Base-by-base conservation (phyloP, 495 filamentous ascomycete genomes). In the Hypoxylon rickii region DNA sequence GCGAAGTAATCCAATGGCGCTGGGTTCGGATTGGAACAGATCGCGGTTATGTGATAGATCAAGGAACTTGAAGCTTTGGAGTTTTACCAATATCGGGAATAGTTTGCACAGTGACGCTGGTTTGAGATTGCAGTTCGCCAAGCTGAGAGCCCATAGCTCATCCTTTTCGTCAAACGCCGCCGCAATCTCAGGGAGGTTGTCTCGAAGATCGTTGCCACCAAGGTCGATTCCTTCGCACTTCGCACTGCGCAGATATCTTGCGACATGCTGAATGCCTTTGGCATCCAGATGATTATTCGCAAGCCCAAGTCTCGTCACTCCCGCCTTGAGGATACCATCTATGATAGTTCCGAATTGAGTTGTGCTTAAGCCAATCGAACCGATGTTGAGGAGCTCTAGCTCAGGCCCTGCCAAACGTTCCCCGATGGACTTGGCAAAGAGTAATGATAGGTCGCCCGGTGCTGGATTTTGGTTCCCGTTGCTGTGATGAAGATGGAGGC, bases 201-300 rank as follows among this genome's bases (percentile, higher is more conserved):
- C 83, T 53, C 84, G 73, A 19, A 83, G 63, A 48, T 92, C 83
- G 63, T 96, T 97, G n/a, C 90, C 90, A 29, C 92, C 92, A n/a
- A 98, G 71, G 69, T 97, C 94, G 4, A 98, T 75, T 0, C 90
- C 94, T 67, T 96, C 89, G 57, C 93, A 98, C 34, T 84, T 77
- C 0, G 86, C 87, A 34, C 79, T 80, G 41, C 81, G 78, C 31
- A 97, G 67, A 70, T 90, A 96, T 43, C 81, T 79, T 22, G 87
- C 79, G 32, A 96, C 79, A 68, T 94, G 87, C 45, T 85, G 79
- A 44, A 95, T 70, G 2, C 90, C 89, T 47, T 87, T 84, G 7
- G 80, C 76, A 15, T 84, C 86, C 16, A 98, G 76, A 26, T 80
- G 71, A 48, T 96, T 97, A 52, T 88, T 87, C 7, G 90, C 94